Conservation (phyloP, 2,329 filamentous ascomycete species). For the Colletotrichum magnum region DNA sequence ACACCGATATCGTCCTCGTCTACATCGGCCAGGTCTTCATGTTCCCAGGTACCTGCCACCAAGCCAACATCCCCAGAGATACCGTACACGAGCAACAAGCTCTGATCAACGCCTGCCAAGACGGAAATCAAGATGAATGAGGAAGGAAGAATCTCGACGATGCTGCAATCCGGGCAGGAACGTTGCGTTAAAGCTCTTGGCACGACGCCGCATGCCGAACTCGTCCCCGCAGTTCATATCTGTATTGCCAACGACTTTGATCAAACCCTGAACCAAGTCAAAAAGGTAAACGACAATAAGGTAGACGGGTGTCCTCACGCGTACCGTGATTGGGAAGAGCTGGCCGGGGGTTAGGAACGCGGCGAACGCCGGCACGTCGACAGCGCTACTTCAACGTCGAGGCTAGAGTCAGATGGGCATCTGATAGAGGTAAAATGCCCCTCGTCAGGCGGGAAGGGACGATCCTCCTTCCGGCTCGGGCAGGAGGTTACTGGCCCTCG, state of each 20-base stretch:
- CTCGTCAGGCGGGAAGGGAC: neutral
- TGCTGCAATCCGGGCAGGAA: slow-evolving; percentile 26
- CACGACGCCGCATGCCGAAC: slow-evolving; percentile 10
- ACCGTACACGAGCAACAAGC: neutral
- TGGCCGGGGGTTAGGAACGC: neutral
- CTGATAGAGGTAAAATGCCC: neutral
- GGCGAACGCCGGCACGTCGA: slow-evolving; percentile 3
- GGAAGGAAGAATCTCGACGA: slow-evolving; percentile 3
- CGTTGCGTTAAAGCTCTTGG: slow-evolving; percentile 34
- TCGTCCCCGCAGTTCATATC: slow-evolving; percentile 5
- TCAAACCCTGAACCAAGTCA: slow-evolving; percentile 4
- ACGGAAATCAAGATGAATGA: slow-evolving; percentile 16
- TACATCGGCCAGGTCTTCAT: no score
- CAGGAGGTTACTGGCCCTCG: neutral
- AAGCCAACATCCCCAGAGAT: neutral
- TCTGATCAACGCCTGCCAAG: slow-evolving; percentile 5
- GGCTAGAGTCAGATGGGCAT: slow-evolving; percentile 11
- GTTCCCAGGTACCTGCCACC: neutral
- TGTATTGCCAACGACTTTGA: neutral
- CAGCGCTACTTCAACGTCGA: neutral
- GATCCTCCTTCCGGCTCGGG: neutral
- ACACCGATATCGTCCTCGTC: no score
- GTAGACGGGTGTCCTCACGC: neutral
- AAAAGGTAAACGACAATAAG: neutral
- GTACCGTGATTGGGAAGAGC: neutral